Evolutionary conservation across 1,284 basidiomycete genomes (phyloP).

Genomic region (Puccinia triticina): DNA sequence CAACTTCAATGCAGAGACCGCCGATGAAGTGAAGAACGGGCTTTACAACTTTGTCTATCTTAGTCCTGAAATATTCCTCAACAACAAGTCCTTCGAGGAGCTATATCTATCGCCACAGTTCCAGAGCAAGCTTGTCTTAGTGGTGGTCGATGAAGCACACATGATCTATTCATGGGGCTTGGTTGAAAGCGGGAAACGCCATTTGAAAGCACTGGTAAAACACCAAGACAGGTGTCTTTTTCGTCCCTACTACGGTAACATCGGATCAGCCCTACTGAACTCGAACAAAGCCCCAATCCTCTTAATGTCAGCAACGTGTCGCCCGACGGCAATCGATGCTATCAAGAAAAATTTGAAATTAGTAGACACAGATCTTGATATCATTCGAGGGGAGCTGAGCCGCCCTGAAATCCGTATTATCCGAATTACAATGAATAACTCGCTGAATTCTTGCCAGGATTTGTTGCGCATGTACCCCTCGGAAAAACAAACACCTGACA

Average conservation of each 20-base stretch:
- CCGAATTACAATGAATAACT: background rate
- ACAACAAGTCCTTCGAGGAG: background rate
- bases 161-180: background rate
- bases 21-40: background rate
- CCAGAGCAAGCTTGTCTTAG: background rate
- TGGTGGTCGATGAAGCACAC: background rate
- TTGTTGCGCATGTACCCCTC: background rate
- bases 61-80: constrained; percentile 4
- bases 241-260: background rate
- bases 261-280: background rate
- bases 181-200: background rate
- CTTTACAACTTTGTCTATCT: too few relatives aligned
- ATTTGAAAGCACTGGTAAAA: background rate
- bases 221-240: background rate
- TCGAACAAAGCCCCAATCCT: background rate
- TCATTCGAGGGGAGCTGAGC: background rate
- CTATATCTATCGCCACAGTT: background rate
- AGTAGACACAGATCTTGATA: background rate
- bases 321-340: background rate
- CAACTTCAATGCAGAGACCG: background rate
- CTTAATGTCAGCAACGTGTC: constrained; percentile 19
- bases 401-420: background rate
- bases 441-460: background rate
- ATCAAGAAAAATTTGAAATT: background rate
- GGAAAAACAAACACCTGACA: background rate